Conservation (phyloP, 192 early-diverging fungal species). For the Entomortierella parvispora region DNA sequence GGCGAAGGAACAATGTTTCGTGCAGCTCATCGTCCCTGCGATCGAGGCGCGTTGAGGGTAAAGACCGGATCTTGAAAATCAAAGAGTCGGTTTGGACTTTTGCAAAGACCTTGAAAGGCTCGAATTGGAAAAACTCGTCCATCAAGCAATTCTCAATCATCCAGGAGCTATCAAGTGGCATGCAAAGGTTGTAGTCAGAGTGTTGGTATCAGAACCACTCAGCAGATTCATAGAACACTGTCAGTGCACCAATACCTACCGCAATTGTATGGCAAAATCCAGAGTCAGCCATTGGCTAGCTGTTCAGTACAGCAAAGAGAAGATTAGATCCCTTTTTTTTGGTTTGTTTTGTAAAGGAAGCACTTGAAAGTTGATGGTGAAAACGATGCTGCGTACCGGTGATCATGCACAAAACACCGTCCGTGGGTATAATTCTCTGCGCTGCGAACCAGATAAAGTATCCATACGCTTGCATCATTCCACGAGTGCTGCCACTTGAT, state of each 20-base stretch:
- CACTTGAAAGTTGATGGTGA: background rate
- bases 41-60: background rate
- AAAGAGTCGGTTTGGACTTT: constrained; percentile 70
- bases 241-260: constrained; percentile 40
- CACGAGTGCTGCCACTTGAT: constrained; percentile 19
- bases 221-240: background rate
- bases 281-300: constrained; percentile 71
- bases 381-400: constrained; percentile 48
- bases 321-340: background rate
- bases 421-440: constrained; percentile 54
- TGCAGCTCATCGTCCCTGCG: too few relatives aligned
- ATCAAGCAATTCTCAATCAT: constrained; percentile 61
- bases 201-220: background rate
- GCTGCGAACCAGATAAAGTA: constrained; percentile 70
- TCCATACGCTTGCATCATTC: constrained; percentile 66
- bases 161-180: constrained; percentile 64
- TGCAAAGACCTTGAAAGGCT: constrained; percentile 69
- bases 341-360: background rate
- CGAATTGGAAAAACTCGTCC: constrained; percentile 65
- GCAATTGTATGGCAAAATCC: constrained; percentile 62
- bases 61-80: constrained; percentile 62
- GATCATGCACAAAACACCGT: constrained; percentile 63
- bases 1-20: constrained; percentile 54
- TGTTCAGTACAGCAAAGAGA: background rate
- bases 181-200: background rate